Percentiles rank a stretch among this genome's conserved stretches.
Conservation (phyloP, 2,329 filamentous ascomycete genomes). For the Cordyceps tenuipes region DNA sequence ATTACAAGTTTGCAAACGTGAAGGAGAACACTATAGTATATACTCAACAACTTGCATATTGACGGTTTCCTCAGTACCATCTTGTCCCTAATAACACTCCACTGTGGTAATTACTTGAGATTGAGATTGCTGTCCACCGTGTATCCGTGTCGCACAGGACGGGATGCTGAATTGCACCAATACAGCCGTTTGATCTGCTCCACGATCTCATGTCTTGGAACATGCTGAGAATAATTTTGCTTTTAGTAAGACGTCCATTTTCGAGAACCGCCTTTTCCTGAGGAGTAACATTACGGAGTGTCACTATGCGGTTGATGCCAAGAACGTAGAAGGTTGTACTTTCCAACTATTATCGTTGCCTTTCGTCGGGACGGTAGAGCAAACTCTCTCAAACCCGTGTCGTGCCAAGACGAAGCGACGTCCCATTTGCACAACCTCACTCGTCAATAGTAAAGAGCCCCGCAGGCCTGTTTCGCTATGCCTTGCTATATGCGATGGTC, state of each 20-base stretch:
- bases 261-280: not conserved
- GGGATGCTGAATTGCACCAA: not conserved
- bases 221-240: no score
- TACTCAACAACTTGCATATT: not conserved
- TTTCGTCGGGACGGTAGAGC: not conserved
- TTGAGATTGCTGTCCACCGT: no score
- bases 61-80: not conserved
- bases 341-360: not conserved
- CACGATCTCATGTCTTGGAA: not conserved
- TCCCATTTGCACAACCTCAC: not conserved
- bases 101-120: no score
- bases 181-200: not conserved
- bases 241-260: not conserved
- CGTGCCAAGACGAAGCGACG: not conserved
- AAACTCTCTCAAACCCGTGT: constrained; percentile 3
- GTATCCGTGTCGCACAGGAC: not conserved
- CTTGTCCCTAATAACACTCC: no score
- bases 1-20: no score
- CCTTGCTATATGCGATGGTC: not conserved
- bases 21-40: not conserved
- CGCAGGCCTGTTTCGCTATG: not conserved
- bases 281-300: not conserved
- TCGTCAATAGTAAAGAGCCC: not conserved
- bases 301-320: not conserved
- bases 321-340: not conserved